Evolutionary conservation across 2,329 filamentous ascomycete species (phyloP).

Genomic region (Penicillium sp.): DNA sequence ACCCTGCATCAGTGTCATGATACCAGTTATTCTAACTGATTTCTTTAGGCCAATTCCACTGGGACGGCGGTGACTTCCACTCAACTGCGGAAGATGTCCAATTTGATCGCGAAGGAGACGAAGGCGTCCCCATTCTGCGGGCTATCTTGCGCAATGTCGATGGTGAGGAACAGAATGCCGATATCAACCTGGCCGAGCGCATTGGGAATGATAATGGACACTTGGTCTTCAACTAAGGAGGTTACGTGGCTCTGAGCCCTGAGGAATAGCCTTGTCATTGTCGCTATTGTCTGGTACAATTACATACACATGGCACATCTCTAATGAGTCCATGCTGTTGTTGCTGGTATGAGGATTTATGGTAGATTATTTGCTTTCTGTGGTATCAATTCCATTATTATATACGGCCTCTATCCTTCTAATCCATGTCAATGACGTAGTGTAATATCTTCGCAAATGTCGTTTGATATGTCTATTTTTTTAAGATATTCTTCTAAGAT

Average conservation of each 20-base stretch:
- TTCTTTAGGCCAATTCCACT: slow-evolving; percentile 45
- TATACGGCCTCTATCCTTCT: background rate
- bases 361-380: background rate
- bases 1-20: too few relatives aligned
- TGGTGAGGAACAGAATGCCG: slow-evolving; percentile 43
- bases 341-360: background rate
- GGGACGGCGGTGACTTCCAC: slow-evolving; percentile 50
- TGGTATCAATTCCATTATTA: background rate
- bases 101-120: slow-evolving; percentile 54
- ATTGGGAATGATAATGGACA: slow-evolving; percentile 55
- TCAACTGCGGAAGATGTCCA: slow-evolving; percentile 49
- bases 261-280: background rate
- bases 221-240: slow-evolving; percentile 34
- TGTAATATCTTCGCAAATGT: background rate
- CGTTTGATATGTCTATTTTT: background rate
- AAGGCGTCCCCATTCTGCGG: slow-evolving; percentile 54
- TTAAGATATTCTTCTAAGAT: accelerated
- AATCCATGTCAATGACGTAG: too few relatives aligned
- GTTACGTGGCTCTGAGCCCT: background rate
- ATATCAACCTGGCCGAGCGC: slow-evolving; percentile 59
- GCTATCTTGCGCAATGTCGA: slow-evolving; percentile 48
- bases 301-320: background rate
- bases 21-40: background rate
- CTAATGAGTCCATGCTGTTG: too few relatives aligned
- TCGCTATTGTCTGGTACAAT: background rate